Conservation (phyloP, 2,329 filamentous ascomycete species). For the Ceratocystis lukuohia region DNA sequence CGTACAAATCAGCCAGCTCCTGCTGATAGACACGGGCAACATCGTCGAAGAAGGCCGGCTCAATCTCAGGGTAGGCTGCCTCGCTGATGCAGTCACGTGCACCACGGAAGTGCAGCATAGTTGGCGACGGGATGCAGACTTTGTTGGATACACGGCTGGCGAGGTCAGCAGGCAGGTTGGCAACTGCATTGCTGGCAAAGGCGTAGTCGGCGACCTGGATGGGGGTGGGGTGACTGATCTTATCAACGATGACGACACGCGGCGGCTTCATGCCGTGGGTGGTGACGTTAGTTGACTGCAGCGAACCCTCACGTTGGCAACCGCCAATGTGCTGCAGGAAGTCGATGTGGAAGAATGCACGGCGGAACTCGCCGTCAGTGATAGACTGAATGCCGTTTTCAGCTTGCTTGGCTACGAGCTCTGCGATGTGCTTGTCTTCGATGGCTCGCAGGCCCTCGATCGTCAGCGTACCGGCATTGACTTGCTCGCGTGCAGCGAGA, state of each 20-base stretch:
- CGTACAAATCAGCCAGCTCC: constrained; percentile 42
- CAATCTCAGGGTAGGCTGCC: constrained; percentile 35
- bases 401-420: constrained; percentile 52
- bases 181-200: constrained; percentile 32
- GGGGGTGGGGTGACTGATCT: constrained; percentile 31
- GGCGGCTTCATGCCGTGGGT: constrained; percentile 28
- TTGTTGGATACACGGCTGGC: constrained; percentile 47
- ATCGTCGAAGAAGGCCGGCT: constrained; percentile 44
- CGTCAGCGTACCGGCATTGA: constrained; percentile 20
- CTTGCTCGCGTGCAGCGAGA: constrained; percentile 16
- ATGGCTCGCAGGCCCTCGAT: constrained; percentile 32
- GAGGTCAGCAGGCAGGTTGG: constrained; percentile 30
- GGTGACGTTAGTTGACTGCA: constrained; percentile 30
- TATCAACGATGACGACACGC: constrained; percentile 26
- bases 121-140: constrained; percentile 52
- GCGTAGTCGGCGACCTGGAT: constrained; percentile 34
- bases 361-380: constrained; percentile 55
- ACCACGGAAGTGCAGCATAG: constrained; percentile 49
- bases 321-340: constrained; percentile 36
- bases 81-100: constrained; percentile 40
- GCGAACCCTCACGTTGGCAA: constrained; percentile 28
- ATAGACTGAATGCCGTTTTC: constrained; percentile 49
- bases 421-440: constrained; percentile 46
- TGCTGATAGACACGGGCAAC: constrained; percentile 42
- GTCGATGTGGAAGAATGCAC: constrained; percentile 37